Evolutionary conservation across 2,329 filamentous ascomycete genomes (phyloP), one percentile per base, ranked within the genome.

Genomic region (Colletotrichum lupini): DNA sequence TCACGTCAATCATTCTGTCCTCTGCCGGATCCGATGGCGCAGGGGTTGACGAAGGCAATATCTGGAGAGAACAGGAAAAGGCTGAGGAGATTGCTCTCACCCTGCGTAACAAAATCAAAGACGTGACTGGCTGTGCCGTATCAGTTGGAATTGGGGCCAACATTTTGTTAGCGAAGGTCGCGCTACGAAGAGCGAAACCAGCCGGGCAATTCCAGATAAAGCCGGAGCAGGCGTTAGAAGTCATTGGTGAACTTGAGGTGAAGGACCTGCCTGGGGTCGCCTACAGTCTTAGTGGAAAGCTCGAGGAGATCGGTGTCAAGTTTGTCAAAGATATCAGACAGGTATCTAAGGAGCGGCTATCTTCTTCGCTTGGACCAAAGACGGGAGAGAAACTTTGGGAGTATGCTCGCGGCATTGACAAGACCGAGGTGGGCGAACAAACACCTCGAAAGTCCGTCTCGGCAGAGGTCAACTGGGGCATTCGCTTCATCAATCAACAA

Each of bases 381-480:
- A 99, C 95, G 0, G 95, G 96, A 4, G 93, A 95, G 77, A 98
- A 93, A 81, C 87, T 99, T 0, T 96, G 93, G 88, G 95, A 98
- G 64, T 98, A 97, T 81, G 89, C 96, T 26, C 91, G 95, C 6
- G 97, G 97, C 3, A 94, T 98, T 61, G 97, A 99, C 82, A 89
- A 88, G 62, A 88, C 91, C 1, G 95, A 98, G 81, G 94, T 98
- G 6, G 96, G 95, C 37, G 93, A 96, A 70, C 93, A 97, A 78
- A 90, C 93, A 0, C 87, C 94, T 19, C 92, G 97, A 67, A 99
- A 98, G 80, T 98, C 96, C 0, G 95, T 99, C 0, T 98, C 97
- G 2, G 96, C 96, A 1, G 97, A 99, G 81, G 95, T 99, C 75
- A 99, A 97, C 78, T 99, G 97, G 97, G 97, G 97, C 3, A 97